Conservation (phyloP, 2,329 filamentous ascomycete species). For the Penicillium sp. region DNA sequence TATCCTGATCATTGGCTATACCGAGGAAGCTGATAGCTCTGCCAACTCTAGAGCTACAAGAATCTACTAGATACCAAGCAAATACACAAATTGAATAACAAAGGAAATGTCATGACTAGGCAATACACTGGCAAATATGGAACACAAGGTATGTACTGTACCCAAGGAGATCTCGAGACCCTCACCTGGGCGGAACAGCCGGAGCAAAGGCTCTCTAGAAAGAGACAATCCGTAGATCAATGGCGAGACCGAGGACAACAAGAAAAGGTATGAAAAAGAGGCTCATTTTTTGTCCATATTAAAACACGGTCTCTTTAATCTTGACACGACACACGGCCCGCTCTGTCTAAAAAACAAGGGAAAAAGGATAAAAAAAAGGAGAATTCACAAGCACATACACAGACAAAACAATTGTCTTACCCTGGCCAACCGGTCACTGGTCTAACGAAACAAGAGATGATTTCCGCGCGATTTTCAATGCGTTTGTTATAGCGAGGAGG, state of each 20-base stretch:
- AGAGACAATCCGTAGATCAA: constrained; percentile 15
- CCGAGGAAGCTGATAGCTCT: not conserved
- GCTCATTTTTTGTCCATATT: constrained; percentile 44
- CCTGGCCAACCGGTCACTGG: constrained; percentile 15
- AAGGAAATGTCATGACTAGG: constrained; percentile 37
- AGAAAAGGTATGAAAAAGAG: constrained; percentile 30
- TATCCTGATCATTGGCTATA: not conserved
- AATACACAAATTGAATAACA: constrained; percentile 18
- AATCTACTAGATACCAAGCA: not conserved
- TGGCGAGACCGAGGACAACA: constrained; percentile 27
- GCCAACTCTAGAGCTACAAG: not conserved
- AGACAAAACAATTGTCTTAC: constrained; percentile 25
- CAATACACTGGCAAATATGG: constrained; percentile 31
- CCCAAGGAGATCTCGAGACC: constrained; percentile 24
- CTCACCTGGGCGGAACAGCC: not conserved
- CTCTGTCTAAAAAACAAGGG: constrained; percentile 37
- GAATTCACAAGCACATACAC: constrained; percentile 31
- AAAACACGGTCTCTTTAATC: constrained; percentile 44
- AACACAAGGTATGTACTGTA: constrained; percentile 35
- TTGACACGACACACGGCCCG: constrained; percentile 39
- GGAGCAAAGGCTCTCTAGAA: not conserved
- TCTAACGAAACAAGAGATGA: constrained; percentile 22
- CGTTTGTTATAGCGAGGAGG: not conserved
- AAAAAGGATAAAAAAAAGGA: constrained; percentile 23
- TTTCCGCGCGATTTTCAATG: not conserved